These are phyloP conservation scores for Amanita pallidorosea DNA, from an alignment of 768 basidiomycete species.

Conservation along the genomic window DNA sequence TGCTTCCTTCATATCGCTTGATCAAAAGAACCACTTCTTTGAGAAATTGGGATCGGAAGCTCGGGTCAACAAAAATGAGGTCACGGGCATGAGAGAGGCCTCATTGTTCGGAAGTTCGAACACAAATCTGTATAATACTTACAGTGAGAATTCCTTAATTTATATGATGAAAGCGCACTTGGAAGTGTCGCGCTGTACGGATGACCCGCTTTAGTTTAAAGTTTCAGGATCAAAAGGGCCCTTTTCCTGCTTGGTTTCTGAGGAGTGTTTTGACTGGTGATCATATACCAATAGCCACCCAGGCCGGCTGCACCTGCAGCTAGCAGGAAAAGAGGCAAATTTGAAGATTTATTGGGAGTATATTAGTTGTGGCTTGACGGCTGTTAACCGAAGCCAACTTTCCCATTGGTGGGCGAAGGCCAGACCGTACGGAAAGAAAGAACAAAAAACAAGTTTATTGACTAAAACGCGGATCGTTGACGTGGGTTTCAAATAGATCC, in stretches of 20 bases:
- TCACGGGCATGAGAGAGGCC: slow-evolving; percentile 67
- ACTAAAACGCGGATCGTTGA: no score
- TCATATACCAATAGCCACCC: slow-evolving; percentile 41
- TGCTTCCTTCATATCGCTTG: slow-evolving; percentile 83
- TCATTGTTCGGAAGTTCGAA: slow-evolving; percentile 75
- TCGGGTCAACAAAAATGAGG: slow-evolving; percentile 72
- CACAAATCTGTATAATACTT: slow-evolving; percentile 39
- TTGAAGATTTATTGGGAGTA: slow-evolving; percentile 35
- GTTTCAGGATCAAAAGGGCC: slow-evolving; percentile 67
- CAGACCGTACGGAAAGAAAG: no score
- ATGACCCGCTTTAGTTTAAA: slow-evolving; percentile 74
- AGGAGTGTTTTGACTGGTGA: slow-evolving; percentile 10
- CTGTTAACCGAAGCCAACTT: no score
- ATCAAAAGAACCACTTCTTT: slow-evolving; percentile 70
- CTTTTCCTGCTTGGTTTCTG: slow-evolving; percentile 35
- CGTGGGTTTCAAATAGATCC: no score
- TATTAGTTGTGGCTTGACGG: no score
- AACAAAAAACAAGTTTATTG: no score
- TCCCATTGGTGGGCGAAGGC: no score
- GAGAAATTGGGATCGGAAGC: slow-evolving; percentile 74
- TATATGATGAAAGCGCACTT: slow-evolving; percentile 34
- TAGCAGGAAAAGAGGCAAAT: slow-evolving; percentile 35
- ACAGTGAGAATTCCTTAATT: neutral
- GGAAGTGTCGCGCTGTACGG: slow-evolving; percentile 94
- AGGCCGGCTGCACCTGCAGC: slow-evolving; percentile 35